Evolutionary conservation across 441 rosid genomes (phyloP).

Genomic region (Jatropha multifida): DNA sequence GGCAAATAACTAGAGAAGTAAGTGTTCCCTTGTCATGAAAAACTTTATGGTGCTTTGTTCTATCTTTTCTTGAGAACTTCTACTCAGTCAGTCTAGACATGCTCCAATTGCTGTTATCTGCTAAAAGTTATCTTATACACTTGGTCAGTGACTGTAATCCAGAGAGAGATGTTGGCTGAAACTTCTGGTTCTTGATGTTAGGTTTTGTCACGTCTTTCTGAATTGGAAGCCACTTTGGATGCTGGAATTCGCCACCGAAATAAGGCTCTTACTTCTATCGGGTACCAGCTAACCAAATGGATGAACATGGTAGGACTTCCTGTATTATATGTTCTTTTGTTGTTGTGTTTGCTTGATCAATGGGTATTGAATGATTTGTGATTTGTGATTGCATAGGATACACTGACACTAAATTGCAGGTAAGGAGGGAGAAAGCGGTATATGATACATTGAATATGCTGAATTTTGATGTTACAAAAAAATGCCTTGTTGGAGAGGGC

Average conservation of each 20-base stretch:
- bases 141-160: neutral
- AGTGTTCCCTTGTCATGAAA: conserved; percentile 28
- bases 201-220: conserved; percentile 93
- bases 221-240: conserved; percentile 90
- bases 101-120: neutral
- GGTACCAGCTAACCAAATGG: conserved; percentile 76
- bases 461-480: conserved; percentile 95
- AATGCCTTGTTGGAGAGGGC: conserved; percentile 98
- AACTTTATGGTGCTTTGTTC: neutral
- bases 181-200: conserved; percentile 37
- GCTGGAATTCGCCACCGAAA: conserved; percentile 86
- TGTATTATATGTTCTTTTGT: conserved; percentile 4
- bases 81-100: conserved; percentile 6
- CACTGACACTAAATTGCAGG: conserved; percentile 46
- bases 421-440: conserved; percentile 87
- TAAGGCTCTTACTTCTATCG: conserved; percentile 72
- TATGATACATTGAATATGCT: conserved; percentile 93
- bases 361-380: neutral
- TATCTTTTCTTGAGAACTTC: neutral
- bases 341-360: conserved; percentile 17
- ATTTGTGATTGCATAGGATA: neutral
- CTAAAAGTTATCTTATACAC: neutral
- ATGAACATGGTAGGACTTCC: conserved; percentile 60
- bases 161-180: conserved; percentile 22
- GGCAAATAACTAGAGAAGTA: conserved; percentile 86